Evolutionary conservation across 176 grass and related monocot species (phyloP).

Genomic region (Musa itinerans): DNA sequence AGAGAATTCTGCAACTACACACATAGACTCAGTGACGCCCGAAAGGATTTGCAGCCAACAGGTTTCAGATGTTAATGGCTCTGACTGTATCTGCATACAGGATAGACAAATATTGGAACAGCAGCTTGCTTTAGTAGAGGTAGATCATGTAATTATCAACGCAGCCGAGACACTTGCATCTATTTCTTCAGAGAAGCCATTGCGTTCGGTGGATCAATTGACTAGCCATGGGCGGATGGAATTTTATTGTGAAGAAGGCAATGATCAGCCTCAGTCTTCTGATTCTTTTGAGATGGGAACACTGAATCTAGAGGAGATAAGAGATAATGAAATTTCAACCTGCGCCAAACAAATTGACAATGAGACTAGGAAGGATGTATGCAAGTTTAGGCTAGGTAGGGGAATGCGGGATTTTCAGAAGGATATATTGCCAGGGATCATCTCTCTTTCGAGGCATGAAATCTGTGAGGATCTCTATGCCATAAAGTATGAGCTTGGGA

Average conservation of each 20-base stretch:
- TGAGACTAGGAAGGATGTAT: conserved; percentile 23
- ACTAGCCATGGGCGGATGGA: conserved; percentile 12
- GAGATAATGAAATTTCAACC: conserved; percentile 51
- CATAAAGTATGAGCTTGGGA: conserved; percentile 71
- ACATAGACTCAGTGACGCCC: not conserved
- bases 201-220: conserved; percentile 1
- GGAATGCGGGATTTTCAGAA: conserved; percentile 77
- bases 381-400: conserved; percentile 62
- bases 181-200: conserved; percentile 36
- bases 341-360: conserved; percentile 26
- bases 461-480: conserved; percentile 77
- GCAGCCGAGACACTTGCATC: conserved; percentile 76
- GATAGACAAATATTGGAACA: conserved; percentile 9
- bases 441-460: conserved; percentile 72
- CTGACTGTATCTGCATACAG: conserved; percentile 9
- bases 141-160: conserved; percentile 15
- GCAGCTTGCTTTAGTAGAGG: conserved; percentile 16
- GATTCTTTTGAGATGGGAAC: conserved; percentile 61
- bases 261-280: conserved; percentile 29
- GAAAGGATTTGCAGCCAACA: not conserved
- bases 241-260: conserved; percentile 1
- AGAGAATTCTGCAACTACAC: not conserved
- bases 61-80: conserved; percentile 9
- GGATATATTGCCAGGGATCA: conserved; percentile 74
- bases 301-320: conserved; percentile 51